Conservation (phyloP, 2,329 filamentous ascomycete species). For the Gaeumannomyces sp. region DNA sequence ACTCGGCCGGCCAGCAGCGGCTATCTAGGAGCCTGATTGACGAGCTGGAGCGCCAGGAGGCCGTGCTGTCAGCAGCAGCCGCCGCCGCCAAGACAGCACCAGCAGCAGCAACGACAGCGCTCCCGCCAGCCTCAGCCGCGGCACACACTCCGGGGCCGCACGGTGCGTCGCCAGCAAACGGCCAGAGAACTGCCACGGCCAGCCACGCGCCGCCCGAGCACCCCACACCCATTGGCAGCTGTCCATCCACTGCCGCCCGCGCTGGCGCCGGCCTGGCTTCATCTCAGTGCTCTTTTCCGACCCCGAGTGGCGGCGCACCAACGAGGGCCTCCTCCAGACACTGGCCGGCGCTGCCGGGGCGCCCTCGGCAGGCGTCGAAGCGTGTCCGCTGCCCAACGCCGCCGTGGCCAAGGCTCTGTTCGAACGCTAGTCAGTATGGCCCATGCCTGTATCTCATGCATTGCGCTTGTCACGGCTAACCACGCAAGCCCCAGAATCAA, state of each 20-base stretch:
- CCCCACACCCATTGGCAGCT: constrained; percentile 1
- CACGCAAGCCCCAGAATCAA: constrained; percentile 11
- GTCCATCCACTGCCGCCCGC: background rate
- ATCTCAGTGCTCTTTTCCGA: constrained; percentile 14
- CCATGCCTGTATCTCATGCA: too few species aligned
- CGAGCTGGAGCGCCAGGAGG: constrained; percentile 21
- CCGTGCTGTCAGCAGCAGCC: constrained; percentile 10
- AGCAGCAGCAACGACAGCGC: too few species aligned
- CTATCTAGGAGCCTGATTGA: constrained; percentile 22
- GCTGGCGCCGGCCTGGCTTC: constrained; percentile 1
- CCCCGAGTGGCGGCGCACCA: constrained; percentile 14
- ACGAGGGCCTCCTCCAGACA: constrained; percentile 11
- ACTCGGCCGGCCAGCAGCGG: constrained; percentile 16
- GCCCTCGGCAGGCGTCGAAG: constrained; percentile 7
- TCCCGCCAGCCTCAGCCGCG: too few species aligned
- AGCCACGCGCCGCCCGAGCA: background rate
- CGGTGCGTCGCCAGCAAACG: background rate
- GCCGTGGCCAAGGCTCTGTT: constrained; percentile 14
- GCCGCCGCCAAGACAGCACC: background rate
- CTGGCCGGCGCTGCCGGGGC: constrained; percentile 11
- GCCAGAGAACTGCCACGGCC: background rate
- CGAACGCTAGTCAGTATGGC: constrained; percentile 14
- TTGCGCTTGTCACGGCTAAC: background rate
- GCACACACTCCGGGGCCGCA: too few species aligned
- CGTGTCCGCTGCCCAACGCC: constrained; percentile 11